phyloP scores from a whole-genome alignment of 305 asterid genomes.

The Solanum hybrid region DNA sequence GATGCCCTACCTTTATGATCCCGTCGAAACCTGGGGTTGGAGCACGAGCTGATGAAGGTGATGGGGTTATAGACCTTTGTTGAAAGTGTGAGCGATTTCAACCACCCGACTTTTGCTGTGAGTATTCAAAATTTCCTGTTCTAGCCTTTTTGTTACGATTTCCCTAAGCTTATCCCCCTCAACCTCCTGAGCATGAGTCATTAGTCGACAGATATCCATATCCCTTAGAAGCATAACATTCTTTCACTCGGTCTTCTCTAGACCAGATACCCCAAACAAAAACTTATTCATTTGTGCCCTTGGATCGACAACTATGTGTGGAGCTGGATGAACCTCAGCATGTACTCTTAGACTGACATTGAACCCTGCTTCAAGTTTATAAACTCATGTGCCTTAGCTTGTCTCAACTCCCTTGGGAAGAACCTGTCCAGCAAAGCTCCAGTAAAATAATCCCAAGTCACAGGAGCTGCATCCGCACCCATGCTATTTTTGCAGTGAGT shows the following conservation, averaged over 20 bases:
- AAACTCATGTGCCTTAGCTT: neutral
- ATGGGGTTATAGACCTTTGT: neutral
- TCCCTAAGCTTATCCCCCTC: neutral
- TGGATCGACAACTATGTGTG: neutral
- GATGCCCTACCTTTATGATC: no score
- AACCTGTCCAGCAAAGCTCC: neutral
- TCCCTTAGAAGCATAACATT: neutral
- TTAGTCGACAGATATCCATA: neutral
- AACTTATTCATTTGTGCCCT: neutral
- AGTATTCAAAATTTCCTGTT: neutral
- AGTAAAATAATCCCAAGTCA: neutral
- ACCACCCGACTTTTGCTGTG: neutral
- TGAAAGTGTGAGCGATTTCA: neutral
- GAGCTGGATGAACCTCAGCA: neutral
- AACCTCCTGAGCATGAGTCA: neutral
- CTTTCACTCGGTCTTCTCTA: neutral
- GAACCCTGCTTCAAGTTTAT: neutral
- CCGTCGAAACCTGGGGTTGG: no score
- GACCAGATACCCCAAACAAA: neutral
- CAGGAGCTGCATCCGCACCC: neutral
- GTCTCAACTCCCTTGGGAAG: neutral
- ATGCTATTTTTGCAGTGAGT: neutral
- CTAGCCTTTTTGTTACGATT: neutral
- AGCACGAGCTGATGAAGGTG: neutral
- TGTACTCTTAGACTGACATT: neutral